phyloP scores from a whole-genome alignment of 2,329 filamentous ascomycete genomes.

The Neonectria coccinea region DNA sequence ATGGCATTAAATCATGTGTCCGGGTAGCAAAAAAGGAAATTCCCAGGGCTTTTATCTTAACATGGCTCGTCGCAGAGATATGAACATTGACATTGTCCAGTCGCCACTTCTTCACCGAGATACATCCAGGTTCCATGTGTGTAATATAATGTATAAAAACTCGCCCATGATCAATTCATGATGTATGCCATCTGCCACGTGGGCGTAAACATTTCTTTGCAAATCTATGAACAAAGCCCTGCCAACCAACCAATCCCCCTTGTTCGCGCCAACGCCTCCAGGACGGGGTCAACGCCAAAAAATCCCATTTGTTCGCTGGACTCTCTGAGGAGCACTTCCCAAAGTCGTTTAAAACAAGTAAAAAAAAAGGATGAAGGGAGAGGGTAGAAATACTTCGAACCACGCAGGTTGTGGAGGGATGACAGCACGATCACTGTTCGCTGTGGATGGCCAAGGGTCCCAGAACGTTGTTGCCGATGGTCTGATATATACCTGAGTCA shows the following conservation, averaged over 20 bases:
- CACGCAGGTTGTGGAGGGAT: constrained; percentile 9
- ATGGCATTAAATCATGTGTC: constrained; percentile 26
- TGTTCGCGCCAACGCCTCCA: constrained; percentile 38
- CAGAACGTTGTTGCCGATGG: constrained; percentile 17
- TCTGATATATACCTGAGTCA: constrained; percentile 24
- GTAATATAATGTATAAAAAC: constrained; percentile 3
- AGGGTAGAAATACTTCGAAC: constrained; percentile 6
- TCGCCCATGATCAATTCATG: constrained; percentile 36
- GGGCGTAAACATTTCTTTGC: constrained; percentile 39
- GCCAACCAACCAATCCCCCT: constrained; percentile 32
- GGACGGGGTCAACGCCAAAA: constrained; percentile 36
- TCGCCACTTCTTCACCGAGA: background rate
- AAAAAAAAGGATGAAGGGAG: constrained; percentile 33
- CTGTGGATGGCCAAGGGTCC: constrained; percentile 10
- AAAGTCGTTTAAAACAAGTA: constrained; percentile 28
- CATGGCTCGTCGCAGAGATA: background rate
- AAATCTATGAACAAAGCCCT: constrained; percentile 40
- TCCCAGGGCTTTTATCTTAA: background rate
- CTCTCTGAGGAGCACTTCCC: constrained; percentile 31
- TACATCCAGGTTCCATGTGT: background rate
- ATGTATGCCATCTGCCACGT: constrained; percentile 33
- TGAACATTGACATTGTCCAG: background rate
- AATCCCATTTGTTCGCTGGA: constrained; percentile 31
- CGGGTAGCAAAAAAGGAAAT: background rate
- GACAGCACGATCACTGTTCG: constrained; percentile 8